These are phyloP conservation scores for Lepidium didymum DNA, from an alignment of 345 rosid genomes.

Conservation along the genomic window DNA sequence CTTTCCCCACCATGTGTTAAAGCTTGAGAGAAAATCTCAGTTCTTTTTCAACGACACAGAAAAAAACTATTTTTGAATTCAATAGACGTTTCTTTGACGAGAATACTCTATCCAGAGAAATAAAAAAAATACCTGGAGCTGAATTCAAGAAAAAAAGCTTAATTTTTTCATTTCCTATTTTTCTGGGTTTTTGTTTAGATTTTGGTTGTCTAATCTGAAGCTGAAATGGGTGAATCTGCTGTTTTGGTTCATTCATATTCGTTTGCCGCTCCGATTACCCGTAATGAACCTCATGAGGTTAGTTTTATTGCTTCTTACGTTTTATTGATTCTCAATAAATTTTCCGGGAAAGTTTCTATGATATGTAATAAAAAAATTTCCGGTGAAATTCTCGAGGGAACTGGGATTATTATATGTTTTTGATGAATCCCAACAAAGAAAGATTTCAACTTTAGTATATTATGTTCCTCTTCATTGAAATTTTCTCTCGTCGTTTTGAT, in stretches of 20 bases:
- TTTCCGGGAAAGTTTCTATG: not conserved
- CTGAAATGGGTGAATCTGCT: conserved; percentile 70
- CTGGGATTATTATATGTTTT: not conserved
- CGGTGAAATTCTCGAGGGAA: not conserved
- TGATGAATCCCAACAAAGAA: not conserved
- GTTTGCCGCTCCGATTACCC: conserved; percentile 41
- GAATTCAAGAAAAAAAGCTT: not conserved
- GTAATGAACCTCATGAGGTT: conserved; percentile 66
- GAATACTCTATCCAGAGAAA: not conserved
- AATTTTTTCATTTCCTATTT: not conserved
- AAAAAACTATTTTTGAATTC: conserved; percentile 10
- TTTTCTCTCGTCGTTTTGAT: not conserved
- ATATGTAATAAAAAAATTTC: not conserved
- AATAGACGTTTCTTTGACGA: conserved; percentile 18
- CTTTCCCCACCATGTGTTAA: conserved; percentile 17
- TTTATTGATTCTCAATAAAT: not conserved
- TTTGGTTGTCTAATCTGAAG: conserved; percentile 8
- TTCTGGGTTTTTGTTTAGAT: not conserved
- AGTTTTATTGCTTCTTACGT: not conserved
- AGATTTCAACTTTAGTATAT: not conserved
- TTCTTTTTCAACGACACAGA: conserved; percentile 24
- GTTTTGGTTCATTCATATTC: conserved; percentile 81
- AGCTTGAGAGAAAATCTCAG: conserved; percentile 16
- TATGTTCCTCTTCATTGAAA: not conserved
- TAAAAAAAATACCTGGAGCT: not conserved